Base-by-base conservation (phyloP, 139 green algal genomes). In the Diplosphaera chodatii region DNA sequence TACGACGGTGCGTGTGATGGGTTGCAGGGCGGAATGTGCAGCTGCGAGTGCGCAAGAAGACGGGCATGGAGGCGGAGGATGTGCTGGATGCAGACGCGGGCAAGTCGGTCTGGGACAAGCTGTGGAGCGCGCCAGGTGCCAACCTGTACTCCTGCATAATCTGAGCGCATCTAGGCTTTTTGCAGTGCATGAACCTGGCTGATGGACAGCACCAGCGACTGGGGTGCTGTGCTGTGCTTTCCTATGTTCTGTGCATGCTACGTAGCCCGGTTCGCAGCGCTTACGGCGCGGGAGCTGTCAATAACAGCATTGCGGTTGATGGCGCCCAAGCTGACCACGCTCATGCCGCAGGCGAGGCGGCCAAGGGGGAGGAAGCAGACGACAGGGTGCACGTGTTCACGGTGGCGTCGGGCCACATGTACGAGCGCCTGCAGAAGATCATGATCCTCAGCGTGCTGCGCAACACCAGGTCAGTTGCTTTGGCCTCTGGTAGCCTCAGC, bases 391-490 rank as follows among this genome's bases (percentile, higher is more conserved):
- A 99, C 77, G 88, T 99, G 25, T 98, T 99, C 85, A 97, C 94
- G 13, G 88, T 99, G 1, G 94, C 95, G 1, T 94, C 84, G 1
- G 95, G 95, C 1, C 94, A 98, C 82, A 94, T 99, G 91, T 98
- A 98, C 66, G 95, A 99, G 87, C 85, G 95, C 6, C 88, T 99
- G 70, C 91, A 98, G 78, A 97, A 96, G 81, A 99, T 99, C 81
- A 99, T 99, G 95, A 89, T 99, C 23, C 83, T 98, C 6, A 91
- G 77, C 0, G 94, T 96, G 55, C 69, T 97, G 40, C 88, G 90
- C 23, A 86, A 93, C 83, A 98, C 94, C 30, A 91, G 89, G 72
- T 81, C 5, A 27, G 55, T n/a, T n/a, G n/a, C n/a, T n/a, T n/a
- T n/a, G n/a, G n/a, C n/a, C n/a, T n/a, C n/a, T n/a, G n/a, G n/a